Evolutionary conservation across 1,284 basidiomycete genomes (phyloP), one percentile per base, ranked within the genome.

Genomic region (Veloboletus limbatus): DNA sequence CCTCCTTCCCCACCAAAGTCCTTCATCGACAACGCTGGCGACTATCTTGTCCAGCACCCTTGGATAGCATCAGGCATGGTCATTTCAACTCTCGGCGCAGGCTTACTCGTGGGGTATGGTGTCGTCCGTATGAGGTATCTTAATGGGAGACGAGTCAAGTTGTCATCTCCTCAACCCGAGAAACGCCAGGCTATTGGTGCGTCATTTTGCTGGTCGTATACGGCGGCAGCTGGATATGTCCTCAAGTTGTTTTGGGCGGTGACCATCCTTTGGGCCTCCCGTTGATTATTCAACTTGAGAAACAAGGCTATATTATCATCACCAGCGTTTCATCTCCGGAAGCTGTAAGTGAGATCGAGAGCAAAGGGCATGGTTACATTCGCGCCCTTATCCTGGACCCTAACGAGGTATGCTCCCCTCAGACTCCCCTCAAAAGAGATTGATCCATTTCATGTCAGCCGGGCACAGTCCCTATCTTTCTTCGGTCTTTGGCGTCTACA

Each of bases 351-450:
- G 69, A 70, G 18, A 69, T 92, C 40, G 88, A 92, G 63, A 70
- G 70, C 33, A 69, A 72, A 51, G 77, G 79, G 26, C 73, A 81
- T 55, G 89, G 90, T 35, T 92, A 79, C 66, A 77, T 92, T 47
- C 81, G 84, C 40, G 88, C 84, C 1, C 74, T 92, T 48, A 80
- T 92, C 17, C 76, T 92, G 35, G 83, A 92, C 65, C 83, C 89
- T 0, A 71, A 71, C 43, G 83, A 88, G 72, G 88, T 85, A 60
- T 35, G 34, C 26, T 27, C 39, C 31, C 31, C 30, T 11, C 40
- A 8, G 31, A 1, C 11, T 13, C 14, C 11, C 13, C 4, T 24
- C 27, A 26, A 30, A n/a, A 39, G 43, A 37, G 21, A 30, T 18
- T 32, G 40, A 40, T 47, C 24, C 33, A 10, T 39, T 41, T 45